Conservation (phyloP, 176 grass and related monocot genomes). For the Cenchrus purpureus region DNA sequence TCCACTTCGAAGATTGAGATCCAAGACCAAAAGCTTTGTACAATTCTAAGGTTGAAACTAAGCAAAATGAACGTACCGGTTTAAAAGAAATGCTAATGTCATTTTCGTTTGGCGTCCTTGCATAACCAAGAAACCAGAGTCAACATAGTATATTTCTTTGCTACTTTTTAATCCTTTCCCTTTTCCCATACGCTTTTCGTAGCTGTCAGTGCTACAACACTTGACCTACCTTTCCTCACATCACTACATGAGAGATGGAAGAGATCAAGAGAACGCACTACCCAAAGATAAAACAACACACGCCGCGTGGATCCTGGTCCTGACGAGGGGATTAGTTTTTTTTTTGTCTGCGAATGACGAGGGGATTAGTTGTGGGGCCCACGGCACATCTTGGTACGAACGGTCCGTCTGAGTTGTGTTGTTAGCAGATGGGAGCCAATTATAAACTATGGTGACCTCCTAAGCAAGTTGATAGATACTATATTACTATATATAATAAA, state of each 20-base stretch:
- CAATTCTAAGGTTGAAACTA: neutral
- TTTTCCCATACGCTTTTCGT: neutral
- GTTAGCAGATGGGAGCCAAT: neutral
- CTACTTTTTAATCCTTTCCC: neutral
- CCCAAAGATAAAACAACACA: neutral
- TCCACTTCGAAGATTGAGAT: neutral
- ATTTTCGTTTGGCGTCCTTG: neutral
- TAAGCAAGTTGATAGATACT: neutral
- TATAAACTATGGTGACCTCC: neutral
- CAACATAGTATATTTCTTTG: neutral
- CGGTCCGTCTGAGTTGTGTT: neutral
- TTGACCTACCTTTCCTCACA: neutral
- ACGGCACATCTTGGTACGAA: neutral
- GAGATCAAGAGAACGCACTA: conserved; percentile 12
- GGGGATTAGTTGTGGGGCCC: neutral
- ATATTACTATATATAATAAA: too few relatives aligned
- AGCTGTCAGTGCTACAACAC: neutral
- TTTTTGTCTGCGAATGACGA: neutral
- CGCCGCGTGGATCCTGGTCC: neutral
- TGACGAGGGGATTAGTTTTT: neutral
- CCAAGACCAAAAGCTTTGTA: neutral
- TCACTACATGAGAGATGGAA: neutral
- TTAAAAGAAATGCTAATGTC: neutral
- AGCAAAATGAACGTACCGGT: neutral
- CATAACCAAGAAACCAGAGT: neutral